phyloP scores from a whole-genome alignment of 2,329 filamentous ascomycete species.

The Gyromitra esculenta region DNA sequence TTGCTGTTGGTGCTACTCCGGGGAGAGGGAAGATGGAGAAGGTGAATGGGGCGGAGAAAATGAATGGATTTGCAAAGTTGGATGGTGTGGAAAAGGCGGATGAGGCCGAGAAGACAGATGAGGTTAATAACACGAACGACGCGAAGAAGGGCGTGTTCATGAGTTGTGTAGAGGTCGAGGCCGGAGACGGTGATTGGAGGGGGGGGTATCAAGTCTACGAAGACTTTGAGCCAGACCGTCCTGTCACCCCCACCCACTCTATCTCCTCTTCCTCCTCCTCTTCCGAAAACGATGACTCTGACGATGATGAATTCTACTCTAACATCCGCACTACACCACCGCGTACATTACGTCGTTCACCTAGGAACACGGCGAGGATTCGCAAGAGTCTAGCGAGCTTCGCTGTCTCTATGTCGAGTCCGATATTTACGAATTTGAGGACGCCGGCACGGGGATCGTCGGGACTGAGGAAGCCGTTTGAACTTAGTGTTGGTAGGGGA shows the following conservation, averaged over 20 bases:
- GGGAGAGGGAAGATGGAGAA: constrained; percentile 15
- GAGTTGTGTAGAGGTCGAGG: constrained; percentile 10
- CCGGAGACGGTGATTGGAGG: not conserved
- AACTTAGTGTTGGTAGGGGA: constrained; percentile 3
- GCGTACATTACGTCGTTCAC: constrained; percentile 44
- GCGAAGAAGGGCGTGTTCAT: not conserved
- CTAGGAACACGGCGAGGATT: constrained; percentile 44
- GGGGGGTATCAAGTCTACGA: constrained; percentile 14
- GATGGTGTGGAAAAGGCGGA: no score
- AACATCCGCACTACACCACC: constrained; percentile 39
- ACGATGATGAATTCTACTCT: constrained; percentile 46
- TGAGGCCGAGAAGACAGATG: no score
- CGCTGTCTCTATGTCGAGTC: constrained; percentile 22
- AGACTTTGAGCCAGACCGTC: not conserved
- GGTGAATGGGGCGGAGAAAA: no score
- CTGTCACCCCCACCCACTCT: constrained; percentile 13
- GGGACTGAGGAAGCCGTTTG: constrained; percentile 9
- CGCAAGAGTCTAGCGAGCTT: constrained; percentile 39
- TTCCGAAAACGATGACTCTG: constrained; percentile 4
- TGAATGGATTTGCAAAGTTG: no score
- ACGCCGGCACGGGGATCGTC: constrained; percentile 10
- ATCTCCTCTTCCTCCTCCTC: not conserved
- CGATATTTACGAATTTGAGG: constrained; percentile 9
- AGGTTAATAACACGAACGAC: no score
- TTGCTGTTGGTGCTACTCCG: constrained; percentile 51